Conservation (phyloP, 176 grass and related monocot species). For the Oryza coarctata region DNA sequence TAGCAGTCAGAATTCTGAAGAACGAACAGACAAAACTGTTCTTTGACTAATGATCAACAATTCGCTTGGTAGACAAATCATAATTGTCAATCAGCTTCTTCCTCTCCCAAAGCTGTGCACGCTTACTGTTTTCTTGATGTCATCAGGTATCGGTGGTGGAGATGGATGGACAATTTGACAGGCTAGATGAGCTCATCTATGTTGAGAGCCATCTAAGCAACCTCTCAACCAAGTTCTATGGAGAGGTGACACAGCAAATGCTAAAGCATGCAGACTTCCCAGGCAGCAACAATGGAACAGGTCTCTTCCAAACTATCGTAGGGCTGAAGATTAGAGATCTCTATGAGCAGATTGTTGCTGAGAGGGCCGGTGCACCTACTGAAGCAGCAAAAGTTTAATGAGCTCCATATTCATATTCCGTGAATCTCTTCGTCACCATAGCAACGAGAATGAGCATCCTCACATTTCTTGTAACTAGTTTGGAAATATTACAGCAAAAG, state of each 20-base stretch:
- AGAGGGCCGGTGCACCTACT: constrained; percentile 41
- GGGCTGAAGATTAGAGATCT: constrained; percentile 93
- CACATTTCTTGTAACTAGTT: constrained; percentile 47
- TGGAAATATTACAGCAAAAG: constrained; percentile 46
- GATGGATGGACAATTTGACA: constrained; percentile 91
- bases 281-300: constrained; percentile 86
- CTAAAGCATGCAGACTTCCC: constrained; percentile 88
- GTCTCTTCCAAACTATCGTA: constrained; percentile 82
- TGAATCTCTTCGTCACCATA: constrained; percentile 16
- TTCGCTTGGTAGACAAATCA: background rate
- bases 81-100: constrained; percentile 23
- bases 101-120: background rate
- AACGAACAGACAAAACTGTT: background rate
- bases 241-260: constrained; percentile 95
- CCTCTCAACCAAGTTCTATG: constrained; percentile 87
- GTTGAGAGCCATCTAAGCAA: constrained; percentile 94
- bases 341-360: constrained; percentile 71
- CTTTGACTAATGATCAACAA: constrained; percentile 7
- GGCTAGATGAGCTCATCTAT: constrained; percentile 86
- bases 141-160: constrained; percentile 81
- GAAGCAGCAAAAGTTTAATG: constrained; percentile 71
- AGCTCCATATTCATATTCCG: background rate
- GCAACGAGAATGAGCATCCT: constrained; percentile 36
- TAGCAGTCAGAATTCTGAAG: constrained; percentile 5
- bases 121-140: constrained; percentile 35